Percentiles rank a stretch among this genome's conserved stretches.
These are phyloP conservation scores for Ogataea naganishii DNA, from an alignment of 805 yeast species.

Conservation along the genomic window DNA sequence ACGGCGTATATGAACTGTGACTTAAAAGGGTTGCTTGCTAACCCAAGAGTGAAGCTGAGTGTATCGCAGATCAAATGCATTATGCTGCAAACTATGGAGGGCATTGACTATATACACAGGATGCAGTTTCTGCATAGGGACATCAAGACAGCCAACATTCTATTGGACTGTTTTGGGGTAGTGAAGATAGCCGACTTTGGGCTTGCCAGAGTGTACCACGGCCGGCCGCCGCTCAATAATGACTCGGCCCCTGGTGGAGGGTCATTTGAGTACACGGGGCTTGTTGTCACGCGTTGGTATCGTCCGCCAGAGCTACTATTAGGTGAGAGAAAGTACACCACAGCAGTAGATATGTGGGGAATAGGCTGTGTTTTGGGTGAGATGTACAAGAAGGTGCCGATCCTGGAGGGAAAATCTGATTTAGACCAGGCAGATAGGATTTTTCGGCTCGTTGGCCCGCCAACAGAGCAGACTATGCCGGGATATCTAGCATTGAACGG, in stretches of 20 bases:
- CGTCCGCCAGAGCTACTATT: conserved; percentile 89
- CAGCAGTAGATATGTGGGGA: conserved; percentile 98
- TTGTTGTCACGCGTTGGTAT: conserved; percentile 96
- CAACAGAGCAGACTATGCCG: conserved; percentile 54
- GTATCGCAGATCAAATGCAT: conserved; percentile 75
- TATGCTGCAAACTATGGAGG: conserved; percentile 67
- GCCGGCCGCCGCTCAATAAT: conserved; percentile 20
- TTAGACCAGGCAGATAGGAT: conserved; percentile 79
- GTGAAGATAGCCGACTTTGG: conserved; percentile 96
- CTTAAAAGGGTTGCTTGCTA: conserved; percentile 80
- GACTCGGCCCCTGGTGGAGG: conserved; percentile 43
- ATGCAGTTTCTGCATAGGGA: conserved; percentile 70
- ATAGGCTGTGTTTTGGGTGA: conserved; percentile 95
- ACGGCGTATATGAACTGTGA: conserved; percentile 91
- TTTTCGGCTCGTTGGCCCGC: conserved; percentile 77
- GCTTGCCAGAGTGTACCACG: conserved; percentile 57
- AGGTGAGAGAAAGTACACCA: conserved; percentile 80
- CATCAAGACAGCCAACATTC: conserved; percentile 91
- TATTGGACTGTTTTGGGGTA: conserved; percentile 66
- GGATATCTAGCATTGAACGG: conserved; percentile 50
- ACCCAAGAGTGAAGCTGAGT: conserved; percentile 54
- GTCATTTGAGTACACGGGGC: conserved; percentile 40
- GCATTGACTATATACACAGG: conserved; percentile 73
- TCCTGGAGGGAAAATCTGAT: conserved; percentile 79
- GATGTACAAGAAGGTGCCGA: conserved; percentile 72